A percentile compares a stretch with the other conserved stretches of the same genome.
phyloP scores from a whole-genome alignment of 2,329 filamentous ascomycete species.

The Hymenoscyphus occultus region DNA sequence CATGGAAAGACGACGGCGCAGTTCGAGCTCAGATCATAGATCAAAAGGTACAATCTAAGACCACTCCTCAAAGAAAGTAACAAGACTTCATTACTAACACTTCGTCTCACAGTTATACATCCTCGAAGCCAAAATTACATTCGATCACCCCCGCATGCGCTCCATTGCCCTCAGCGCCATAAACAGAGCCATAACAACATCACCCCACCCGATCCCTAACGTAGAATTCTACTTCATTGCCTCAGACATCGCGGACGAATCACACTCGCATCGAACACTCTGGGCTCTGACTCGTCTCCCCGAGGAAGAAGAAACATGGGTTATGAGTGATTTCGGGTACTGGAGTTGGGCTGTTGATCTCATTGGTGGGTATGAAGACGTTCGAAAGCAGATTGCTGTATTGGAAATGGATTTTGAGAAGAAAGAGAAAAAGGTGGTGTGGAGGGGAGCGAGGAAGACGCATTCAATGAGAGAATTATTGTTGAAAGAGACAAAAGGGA shows the following conservation, averaged over 20 bases:
- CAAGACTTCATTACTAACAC: not conserved
- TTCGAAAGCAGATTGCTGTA: constrained; percentile 22
- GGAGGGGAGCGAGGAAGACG: constrained; percentile 32
- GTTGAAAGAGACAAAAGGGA: constrained; percentile 31
- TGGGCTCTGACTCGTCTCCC: constrained; percentile 27
- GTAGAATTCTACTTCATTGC: constrained; percentile 39
- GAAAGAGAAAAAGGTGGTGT: constrained; percentile 29
- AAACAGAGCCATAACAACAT: constrained; percentile 37
- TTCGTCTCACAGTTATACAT: constrained; percentile 34
- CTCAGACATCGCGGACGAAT: constrained; percentile 25
- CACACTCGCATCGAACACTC: constrained; percentile 17
- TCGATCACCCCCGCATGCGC: constrained; percentile 29
- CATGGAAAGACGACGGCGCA: constrained; percentile 12
- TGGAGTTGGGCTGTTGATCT: constrained; percentile 37
- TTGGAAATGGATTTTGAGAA: constrained; percentile 17
- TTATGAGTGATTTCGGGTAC: constrained; percentile 40
- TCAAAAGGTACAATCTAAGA: constrained; percentile 18
- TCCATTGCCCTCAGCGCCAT: constrained; percentile 37
- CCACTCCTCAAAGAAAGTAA: too few species aligned
- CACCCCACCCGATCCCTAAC: constrained; percentile 36
- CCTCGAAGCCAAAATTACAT: constrained; percentile 27
- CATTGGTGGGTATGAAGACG: constrained; percentile 38
- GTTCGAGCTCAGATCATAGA: constrained; percentile 24
- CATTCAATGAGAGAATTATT: constrained; percentile 30
- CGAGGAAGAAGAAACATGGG: constrained; percentile 29